Percentiles rank a stretch among this genome's conserved stretches.
Conservation (phyloP, 371 early-diverging fungal genomes). For the Zancudomyces culisetae region DNA sequence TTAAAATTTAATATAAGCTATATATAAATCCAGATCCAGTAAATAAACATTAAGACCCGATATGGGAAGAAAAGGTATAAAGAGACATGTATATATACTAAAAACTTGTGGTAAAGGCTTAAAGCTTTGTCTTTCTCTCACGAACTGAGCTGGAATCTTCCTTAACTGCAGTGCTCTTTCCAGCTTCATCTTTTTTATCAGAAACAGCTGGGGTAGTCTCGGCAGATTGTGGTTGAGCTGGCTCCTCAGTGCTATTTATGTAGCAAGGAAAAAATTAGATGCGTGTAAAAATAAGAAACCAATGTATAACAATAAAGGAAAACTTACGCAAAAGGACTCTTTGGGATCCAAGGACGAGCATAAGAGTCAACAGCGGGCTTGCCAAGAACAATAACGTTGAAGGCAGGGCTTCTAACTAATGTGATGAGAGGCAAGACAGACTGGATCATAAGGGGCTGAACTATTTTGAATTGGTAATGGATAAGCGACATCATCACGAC, state of each 20-base stretch:
- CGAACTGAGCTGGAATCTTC: not conserved
- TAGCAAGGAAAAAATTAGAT: not conserved
- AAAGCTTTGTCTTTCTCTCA: not conserved
- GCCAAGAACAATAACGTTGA: constrained; percentile 62
- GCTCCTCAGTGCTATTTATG: too few relatives aligned
- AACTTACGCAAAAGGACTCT: constrained; percentile 35
- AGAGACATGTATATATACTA: too few relatives aligned
- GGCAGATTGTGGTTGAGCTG: too few relatives aligned
- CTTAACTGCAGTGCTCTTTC: not conserved
- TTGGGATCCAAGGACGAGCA: constrained; percentile 66
- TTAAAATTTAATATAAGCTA: too few relatives aligned
- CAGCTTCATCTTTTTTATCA: not conserved
- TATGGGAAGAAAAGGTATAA: too few relatives aligned
- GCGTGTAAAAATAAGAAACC: not conserved
- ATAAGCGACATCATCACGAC: constrained; percentile 51
- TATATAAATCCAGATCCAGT: too few relatives aligned
- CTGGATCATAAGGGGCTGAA: constrained; percentile 79
- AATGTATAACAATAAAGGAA: not conserved
- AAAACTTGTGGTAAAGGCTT: too few relatives aligned
- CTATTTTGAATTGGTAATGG: constrained; percentile 75
- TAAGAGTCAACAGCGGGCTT: constrained; percentile 60
- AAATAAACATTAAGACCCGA: too few relatives aligned
- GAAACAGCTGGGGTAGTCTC: not conserved
- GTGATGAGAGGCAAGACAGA: constrained; percentile 62
- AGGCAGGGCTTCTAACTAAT: constrained; percentile 44